A percentile compares a stretch with the other conserved stretches of the same genome.
These are phyloP conservation scores for Lasiodiplodia hormozganensis DNA, from an alignment of 2,329 filamentous ascomycete genomes.

Conservation along the genomic window DNA sequence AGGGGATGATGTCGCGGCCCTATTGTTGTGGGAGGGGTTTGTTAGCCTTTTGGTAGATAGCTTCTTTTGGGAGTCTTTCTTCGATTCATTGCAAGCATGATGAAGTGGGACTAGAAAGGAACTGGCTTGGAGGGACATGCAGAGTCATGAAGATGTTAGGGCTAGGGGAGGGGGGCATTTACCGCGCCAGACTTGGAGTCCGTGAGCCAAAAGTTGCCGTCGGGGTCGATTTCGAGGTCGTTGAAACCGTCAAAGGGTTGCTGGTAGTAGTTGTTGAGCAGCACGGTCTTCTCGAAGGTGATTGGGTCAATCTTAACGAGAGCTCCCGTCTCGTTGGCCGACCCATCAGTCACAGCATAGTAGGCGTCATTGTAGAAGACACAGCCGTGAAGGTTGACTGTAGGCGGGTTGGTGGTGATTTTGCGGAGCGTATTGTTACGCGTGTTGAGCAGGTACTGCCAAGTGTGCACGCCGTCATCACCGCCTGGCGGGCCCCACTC, in stretches of 20 bases:
- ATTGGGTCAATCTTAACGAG: conserved; percentile 30
- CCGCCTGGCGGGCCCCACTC: conserved; percentile 33
- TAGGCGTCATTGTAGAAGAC: conserved; percentile 27
- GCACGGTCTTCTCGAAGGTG: conserved; percentile 24
- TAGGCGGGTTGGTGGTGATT: conserved; percentile 31
- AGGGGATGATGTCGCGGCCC: conserved; percentile 31
- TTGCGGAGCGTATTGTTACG: conserved; percentile 28
- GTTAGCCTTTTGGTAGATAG: background rate
- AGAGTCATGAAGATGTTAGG: background rate
- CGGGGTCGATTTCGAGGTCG: conserved; percentile 31
- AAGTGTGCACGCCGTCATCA: conserved; percentile 31
- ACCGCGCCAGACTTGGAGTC: conserved; percentile 31
- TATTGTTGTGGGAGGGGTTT: background rate
- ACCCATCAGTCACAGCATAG: conserved; percentile 32
- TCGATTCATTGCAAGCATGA: background rate
- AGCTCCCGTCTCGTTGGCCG: conserved; percentile 25
- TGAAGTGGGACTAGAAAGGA: background rate
- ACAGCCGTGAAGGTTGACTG: conserved; percentile 31
- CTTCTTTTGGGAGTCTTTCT: background rate
- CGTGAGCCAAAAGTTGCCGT: conserved; percentile 33
- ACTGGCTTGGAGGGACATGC: background rate
- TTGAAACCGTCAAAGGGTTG: conserved; percentile 32
- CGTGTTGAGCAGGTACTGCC: conserved; percentile 31
- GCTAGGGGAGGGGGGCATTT: background rate
- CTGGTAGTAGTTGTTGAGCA: conserved; percentile 32